Base-by-base conservation (phyloP, 2,329 filamentous ascomycete species). In the Arachnomyces sp. region DNA sequence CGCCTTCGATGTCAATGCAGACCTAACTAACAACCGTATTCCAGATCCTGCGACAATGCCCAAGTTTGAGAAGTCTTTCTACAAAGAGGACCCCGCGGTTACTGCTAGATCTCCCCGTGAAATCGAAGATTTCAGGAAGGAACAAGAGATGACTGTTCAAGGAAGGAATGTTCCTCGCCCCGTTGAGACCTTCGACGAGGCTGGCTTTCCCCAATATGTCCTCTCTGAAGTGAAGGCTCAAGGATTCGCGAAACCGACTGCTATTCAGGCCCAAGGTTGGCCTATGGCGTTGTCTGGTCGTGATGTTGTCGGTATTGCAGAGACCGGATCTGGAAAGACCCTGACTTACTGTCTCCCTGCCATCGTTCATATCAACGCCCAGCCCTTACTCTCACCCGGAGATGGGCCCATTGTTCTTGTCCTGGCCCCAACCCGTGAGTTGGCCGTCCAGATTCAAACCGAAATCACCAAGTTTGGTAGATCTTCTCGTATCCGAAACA, bases 11-110 rank as follows among this genome's bases (percentile, higher is more conserved):
- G 18, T 34, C 44, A 16, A 36, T n/a, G 18, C 29, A 25, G 12
- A 31, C 9, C 37, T 36, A 25, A n/a, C 25, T 36, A 49, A 39
- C 7, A 18, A 36, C 45, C 42, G 42, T n/a, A 44, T 29, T 36
- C 14, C 51, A 92, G 92, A 98, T 62, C 56, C 92, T 39, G 73
- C 65, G 57, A 65, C 81, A 5, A 61, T 98, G 34, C 90, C 92
- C 55, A 96, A 96, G 68, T 98, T 98, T 70, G 92, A 98, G 65
- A 98, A 98, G 71, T 89, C 86, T 7, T 98, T 98, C 72, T 98
- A 98, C 78, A 95, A 96, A 73, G 92, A 96, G 69, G 82, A 92
- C 61, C 75, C 82, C 25, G 78, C 79, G 44, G 90, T 98, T 45
- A 68, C 80, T 46, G 73, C 67, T 55, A 86, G 92, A 58, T 80